These are phyloP conservation scores for Cyberlindnera bimundalis DNA, from an alignment of 805 yeast genomes.

Conservation along the genomic window DNA sequence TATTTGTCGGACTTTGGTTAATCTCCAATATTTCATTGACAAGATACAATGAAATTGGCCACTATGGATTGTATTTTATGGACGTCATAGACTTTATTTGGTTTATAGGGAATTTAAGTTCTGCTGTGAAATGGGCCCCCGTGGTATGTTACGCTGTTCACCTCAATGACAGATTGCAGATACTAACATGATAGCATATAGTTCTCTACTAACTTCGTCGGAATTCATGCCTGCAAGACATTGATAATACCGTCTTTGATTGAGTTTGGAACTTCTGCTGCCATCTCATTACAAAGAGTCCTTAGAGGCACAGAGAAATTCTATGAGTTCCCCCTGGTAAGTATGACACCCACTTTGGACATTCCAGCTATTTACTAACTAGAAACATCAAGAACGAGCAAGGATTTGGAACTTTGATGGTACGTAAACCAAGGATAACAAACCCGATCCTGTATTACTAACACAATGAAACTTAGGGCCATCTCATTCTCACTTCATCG, in stretches of 20 bases:
- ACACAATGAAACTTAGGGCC: background rate
- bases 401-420: background rate
- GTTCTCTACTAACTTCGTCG: constrained; percentile 13
- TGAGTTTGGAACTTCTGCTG: background rate
- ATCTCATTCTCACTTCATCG: background rate
- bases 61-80: constrained; percentile 32
- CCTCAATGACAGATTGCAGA: background rate
- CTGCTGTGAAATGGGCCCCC: constrained; percentile 34
- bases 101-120: constrained; percentile 31
- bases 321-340: constrained; percentile 6
- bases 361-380: background rate
- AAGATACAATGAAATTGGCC: constrained; percentile 23
- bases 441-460: too few species aligned
- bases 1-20: background rate
- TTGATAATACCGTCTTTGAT: background rate
- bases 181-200: constrained; percentile 27
- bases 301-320: background rate
- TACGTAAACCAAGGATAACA: too few species aligned
- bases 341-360: too few species aligned
- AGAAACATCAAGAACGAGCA: constrained; percentile 4
- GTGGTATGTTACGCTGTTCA: constrained; percentile 27
- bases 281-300: background rate
- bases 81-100: constrained; percentile 42
- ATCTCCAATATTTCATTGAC: background rate
- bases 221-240: constrained; percentile 3